phyloP scores from a whole-genome alignment of 495 filamentous ascomycete species.

The Penicillium antarcticum region DNA sequence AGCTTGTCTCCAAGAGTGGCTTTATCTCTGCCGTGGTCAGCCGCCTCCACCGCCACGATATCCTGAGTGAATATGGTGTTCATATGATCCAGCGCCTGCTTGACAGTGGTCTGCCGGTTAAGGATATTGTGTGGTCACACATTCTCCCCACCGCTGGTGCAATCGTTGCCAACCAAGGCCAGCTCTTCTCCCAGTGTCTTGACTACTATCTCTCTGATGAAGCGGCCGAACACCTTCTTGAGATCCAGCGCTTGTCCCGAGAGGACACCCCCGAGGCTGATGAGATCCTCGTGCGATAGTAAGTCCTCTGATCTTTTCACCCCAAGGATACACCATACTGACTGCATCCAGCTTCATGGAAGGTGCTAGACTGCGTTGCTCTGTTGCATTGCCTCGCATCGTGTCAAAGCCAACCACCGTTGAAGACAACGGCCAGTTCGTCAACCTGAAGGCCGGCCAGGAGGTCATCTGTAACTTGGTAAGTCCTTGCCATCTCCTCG shows the following conservation, averaged over 20 bases:
- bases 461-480: constrained; percentile 49
- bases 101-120: constrained; percentile 52
- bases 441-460: constrained; percentile 46
- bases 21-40: constrained; percentile 47
- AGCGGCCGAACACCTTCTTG: constrained; percentile 49
- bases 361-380: constrained; percentile 55
- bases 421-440: constrained; percentile 37
- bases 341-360: constrained; percentile 50
- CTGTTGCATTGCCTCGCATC: constrained; percentile 51
- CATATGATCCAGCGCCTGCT: constrained; percentile 67
- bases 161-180: constrained; percentile 66
- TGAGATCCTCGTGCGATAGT: constrained; percentile 45
- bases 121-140: constrained; percentile 71
- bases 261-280: constrained; percentile 43
- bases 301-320: constrained; percentile 12
- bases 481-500: constrained; percentile 3
- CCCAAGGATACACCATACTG: constrained; percentile 3
- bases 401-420: constrained; percentile 38
- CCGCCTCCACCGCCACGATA: constrained; percentile 37
- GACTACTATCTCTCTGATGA: constrained; percentile 70
- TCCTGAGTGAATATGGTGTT: constrained; percentile 60
- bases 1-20: constrained; percentile 50
- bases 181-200: constrained; percentile 68
- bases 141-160: constrained; percentile 59
- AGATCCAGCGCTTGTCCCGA: constrained; percentile 54